Evolutionary conservation across 345 rosid genomes (phyloP), one percentile per base, ranked within the genome.

Genomic region (Rhodamnia rubescens): DNA sequence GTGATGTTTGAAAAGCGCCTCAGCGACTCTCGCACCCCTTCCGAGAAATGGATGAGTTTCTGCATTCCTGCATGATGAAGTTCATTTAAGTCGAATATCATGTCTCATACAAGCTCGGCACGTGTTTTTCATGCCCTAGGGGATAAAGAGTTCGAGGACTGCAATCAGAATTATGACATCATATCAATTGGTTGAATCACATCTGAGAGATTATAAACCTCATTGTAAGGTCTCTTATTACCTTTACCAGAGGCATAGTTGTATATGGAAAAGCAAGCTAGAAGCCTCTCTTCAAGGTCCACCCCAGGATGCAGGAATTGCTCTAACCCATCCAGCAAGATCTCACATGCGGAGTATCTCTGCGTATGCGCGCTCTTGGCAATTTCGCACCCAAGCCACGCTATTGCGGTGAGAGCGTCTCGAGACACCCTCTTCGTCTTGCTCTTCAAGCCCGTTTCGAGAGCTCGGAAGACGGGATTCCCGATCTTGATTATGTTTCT

Each of bases 181-280:
- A 64, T 32, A 32, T 64, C 12, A 36, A 69, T 69, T 12, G 7
- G 80, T 36, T 69, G 80, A 69, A 69, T 69, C 80, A 36, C 47
- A 20, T 36, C 7, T 36, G 80, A 69, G 18, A 69, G 26, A 69
- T 36, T 18, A 64, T 64, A 64, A 69, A 32, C 80, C 20, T 16
- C 57, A 27, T 52, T 16, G 44, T 11, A 32, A 26, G 50, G 14
- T 44, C 26, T 22, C 32, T 55, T 26, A 58, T 86, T 91, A 95
- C 99, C 98, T 93, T 92, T 94, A 3, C 96, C 98, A 9, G 98
- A 94, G 89, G 97, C 93, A 84, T 93, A 94, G 89, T 95, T 96
- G 85, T 94, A 96, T 92, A 96, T 91, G 97, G 95, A 94, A 29
- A 92, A 85, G 91, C 96, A 94, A 12, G 96, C 97, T 83, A 95